These are phyloP conservation scores for Suhomyces canberraensis DNA, from an alignment of 805 yeast species.

Conservation along the genomic window DNA sequence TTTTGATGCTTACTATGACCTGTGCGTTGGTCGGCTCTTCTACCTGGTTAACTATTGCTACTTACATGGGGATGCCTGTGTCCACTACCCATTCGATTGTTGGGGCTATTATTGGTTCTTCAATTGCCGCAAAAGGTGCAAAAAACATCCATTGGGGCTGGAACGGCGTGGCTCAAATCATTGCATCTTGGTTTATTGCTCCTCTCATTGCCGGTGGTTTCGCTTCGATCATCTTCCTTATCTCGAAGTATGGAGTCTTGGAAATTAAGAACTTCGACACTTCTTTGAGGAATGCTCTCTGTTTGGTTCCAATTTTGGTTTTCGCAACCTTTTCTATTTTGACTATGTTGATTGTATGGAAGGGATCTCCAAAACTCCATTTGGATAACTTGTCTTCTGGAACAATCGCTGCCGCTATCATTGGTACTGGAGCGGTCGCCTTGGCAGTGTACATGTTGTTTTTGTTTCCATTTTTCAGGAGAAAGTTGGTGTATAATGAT, in stretches of 20 bases:
- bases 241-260: slow-evolving; percentile 58
- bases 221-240: slow-evolving; percentile 55
- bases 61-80: slow-evolving; percentile 69
- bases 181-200: slow-evolving; percentile 80
- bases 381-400: slow-evolving; percentile 51
- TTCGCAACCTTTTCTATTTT: slow-evolving; percentile 57
- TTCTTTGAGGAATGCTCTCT: slow-evolving; percentile 52
- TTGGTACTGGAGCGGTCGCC: slow-evolving; percentile 65
- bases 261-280: slow-evolving; percentile 47
- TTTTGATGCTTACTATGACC: slow-evolving; percentile 71
- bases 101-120: slow-evolving; percentile 72
- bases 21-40: slow-evolving; percentile 76
- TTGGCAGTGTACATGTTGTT: slow-evolving; percentile 48
- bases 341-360: slow-evolving; percentile 77
- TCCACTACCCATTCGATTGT: slow-evolving; percentile 79
- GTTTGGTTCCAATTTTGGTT: slow-evolving; percentile 58
- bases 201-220: slow-evolving; percentile 66
- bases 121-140: slow-evolving; percentile 70
- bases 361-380: slow-evolving; percentile 69
- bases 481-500: slow-evolving; percentile 59
- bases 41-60: slow-evolving; percentile 65
- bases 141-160: slow-evolving; percentile 68
- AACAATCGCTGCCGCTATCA: slow-evolving; percentile 54
- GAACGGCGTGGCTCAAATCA: slow-evolving; percentile 67
- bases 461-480: slow-evolving; percentile 58